Evolutionary conservation across 2,329 filamentous ascomycete species (phyloP).

Genomic region (Penicillium sp.): DNA sequence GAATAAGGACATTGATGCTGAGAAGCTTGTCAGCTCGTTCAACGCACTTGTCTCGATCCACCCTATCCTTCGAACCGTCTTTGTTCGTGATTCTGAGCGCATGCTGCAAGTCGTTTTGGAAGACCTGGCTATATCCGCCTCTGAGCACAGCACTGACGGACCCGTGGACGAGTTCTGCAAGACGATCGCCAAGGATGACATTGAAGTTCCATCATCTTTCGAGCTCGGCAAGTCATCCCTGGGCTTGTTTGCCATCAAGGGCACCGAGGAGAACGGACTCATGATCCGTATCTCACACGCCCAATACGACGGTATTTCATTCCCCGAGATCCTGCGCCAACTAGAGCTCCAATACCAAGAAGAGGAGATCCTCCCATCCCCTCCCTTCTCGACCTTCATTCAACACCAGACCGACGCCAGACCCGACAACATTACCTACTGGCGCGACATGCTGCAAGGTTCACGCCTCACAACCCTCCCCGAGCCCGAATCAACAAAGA

Average conservation of each 20-base stretch:
- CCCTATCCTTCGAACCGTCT: slow-evolving; percentile 11
- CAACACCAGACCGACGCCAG: slow-evolving; percentile 10
- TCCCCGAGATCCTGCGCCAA: slow-evolving; percentile 12
- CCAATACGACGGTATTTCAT: slow-evolving; percentile 16
- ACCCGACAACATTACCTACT: slow-evolving; percentile 10
- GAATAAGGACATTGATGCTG: slow-evolving; percentile 4
- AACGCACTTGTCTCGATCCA: slow-evolving; percentile 2
- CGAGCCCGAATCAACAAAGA: background rate
- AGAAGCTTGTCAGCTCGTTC: background rate
- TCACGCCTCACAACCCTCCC: slow-evolving; percentile 7
- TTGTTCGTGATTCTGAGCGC: slow-evolving; percentile 1
- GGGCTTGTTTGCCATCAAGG: slow-evolving; percentile 5
- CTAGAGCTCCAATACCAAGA: slow-evolving; percentile 7
- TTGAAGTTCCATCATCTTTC: slow-evolving; percentile 7
- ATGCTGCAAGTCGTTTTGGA: slow-evolving; percentile 9
- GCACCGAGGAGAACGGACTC: slow-evolving; percentile 1
- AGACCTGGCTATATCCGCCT: background rate
- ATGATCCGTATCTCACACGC: slow-evolving; percentile 17
- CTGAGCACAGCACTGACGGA: background rate
- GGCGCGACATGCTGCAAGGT: slow-evolving; percentile 9
- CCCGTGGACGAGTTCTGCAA: slow-evolving; percentile 1
- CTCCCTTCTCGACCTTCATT: slow-evolving; percentile 7
- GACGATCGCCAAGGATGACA: slow-evolving; percentile 2
- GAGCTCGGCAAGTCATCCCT: slow-evolving; percentile 3
- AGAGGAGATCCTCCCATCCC: background rate